Evolutionary conservation across 345 rosid species (phyloP), one percentile per base, ranked within the genome.

Genomic region (Brassica napus): DNA sequence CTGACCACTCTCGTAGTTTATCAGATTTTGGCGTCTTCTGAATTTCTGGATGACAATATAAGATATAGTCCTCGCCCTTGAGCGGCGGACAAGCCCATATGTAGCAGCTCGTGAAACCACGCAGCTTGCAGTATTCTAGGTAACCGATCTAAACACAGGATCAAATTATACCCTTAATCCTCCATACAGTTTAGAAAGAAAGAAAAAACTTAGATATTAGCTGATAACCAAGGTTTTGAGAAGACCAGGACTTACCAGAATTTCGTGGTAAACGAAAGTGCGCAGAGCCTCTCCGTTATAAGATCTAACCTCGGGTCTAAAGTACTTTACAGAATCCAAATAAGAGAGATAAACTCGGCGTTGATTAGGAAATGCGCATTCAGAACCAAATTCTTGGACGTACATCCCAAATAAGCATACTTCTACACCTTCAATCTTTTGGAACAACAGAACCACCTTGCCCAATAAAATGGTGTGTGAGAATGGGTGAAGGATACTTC

Each of bases 1-100:
- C 93, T 87, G 74, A 96, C 99, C 99, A 96, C 82, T 96, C 98
- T 76, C 99, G 85, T 35, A 93, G 91, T 78, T 96, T 96, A 84
- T 96, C 99, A 70, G 98, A 96, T 82, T 96, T 96, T 79, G 99
- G 99, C 54, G 98, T 96, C 85, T 96, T 93, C 91, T 96, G 99
- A 75, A 96, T 96, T 86, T 96, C 99, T 55, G 99, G 99, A 86
- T 96, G 99, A 76, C 99, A 96, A 77, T 96, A 93, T 67, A 96
- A 80, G 71, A 96, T 96, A 83, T 96, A 93, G 79, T 96, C 99
- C 89, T 96, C 99, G 14, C 99, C 99, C 86, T 96, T 96, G 21
- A 96, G 75, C 0, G 99, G 99, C 35, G 99, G 99, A 85, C 99
- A 96, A 44, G 98, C 99, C 99, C 99, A 96, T 76, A 96, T 93